A percentile compares a stretch with the other conserved stretches of the same genome.
These are phyloP conservation scores for Cyclocybe aegerita DNA, from an alignment of 768 basidiomycete genomes.

Conservation along the genomic window DNA sequence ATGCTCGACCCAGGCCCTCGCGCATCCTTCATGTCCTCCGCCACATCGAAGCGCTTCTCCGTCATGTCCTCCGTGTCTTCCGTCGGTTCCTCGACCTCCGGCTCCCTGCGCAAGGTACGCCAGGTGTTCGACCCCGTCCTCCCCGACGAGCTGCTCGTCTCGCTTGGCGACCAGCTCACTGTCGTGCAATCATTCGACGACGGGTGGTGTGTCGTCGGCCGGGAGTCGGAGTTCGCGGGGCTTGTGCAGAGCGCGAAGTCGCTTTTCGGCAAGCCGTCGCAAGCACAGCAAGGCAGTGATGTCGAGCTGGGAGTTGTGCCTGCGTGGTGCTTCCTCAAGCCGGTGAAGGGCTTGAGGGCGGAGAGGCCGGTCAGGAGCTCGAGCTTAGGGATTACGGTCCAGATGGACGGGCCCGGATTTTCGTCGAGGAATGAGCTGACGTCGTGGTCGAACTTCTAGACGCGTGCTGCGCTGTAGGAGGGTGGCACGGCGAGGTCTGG, in stretches of 20 bases:
- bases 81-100: slow-evolving; percentile 30
- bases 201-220: slow-evolving; percentile 76
- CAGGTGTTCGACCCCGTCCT: slow-evolving; percentile 70
- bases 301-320: slow-evolving; percentile 74
- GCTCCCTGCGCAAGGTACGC: slow-evolving; percentile 51
- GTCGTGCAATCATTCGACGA: slow-evolving; percentile 72
- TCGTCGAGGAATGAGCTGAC: slow-evolving; percentile 49
- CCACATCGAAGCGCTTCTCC: slow-evolving; percentile 38
- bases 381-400: slow-evolving; percentile 65
- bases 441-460: slow-evolving; percentile 73
- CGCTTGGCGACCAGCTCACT: slow-evolving; percentile 57
- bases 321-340: slow-evolving; percentile 73
- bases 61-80: slow-evolving; percentile 33
- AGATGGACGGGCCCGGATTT: slow-evolving; percentile 39
- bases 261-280: slow-evolving; percentile 33
- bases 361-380: slow-evolving; percentile 64
- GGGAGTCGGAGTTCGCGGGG: slow-evolving; percentile 34
- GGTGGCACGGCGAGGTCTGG: no score
- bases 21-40: slow-evolving; percentile 27
- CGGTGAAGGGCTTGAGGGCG: slow-evolving; percentile 55
- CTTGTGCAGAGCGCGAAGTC: slow-evolving; percentile 34
- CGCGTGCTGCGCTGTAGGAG: no score
- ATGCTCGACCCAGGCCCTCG: slow-evolving; percentile 23
- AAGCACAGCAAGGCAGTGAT: slow-evolving; percentile 30
- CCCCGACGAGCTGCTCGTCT: slow-evolving; percentile 66